Conservation (phyloP, 116 monocot species). For the Trichopus zeylanicus region DNA sequence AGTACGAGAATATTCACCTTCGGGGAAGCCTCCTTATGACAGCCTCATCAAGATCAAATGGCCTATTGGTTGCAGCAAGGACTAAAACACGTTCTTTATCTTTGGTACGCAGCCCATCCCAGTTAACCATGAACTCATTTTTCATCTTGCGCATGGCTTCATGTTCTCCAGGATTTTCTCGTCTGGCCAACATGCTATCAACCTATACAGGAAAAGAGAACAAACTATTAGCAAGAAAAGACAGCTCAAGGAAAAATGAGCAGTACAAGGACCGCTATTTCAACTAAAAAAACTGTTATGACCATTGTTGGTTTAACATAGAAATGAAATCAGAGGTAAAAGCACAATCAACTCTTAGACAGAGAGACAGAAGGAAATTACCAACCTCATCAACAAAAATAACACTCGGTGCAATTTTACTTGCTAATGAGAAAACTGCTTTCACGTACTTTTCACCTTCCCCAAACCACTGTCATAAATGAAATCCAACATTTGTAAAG, state of each 20-base stretch:
- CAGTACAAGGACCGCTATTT: background rate
- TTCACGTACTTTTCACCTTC: slow-evolving; percentile 98
- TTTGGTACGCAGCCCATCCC: slow-evolving; percentile 99
- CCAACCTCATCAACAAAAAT: slow-evolving; percentile 96
- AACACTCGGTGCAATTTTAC: slow-evolving; percentile 95
- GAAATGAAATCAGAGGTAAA: no score
- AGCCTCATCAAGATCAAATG: slow-evolving; percentile 99
- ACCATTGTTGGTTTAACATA: background rate
- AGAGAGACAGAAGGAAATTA: background rate
- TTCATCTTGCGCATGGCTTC: slow-evolving; percentile 99
- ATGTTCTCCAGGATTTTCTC: slow-evolving; percentile 98
- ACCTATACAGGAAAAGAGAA: slow-evolving; percentile 43
- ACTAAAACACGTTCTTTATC: slow-evolving; percentile 96
- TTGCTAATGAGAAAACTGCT: slow-evolving; percentile 93
- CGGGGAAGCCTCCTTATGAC: slow-evolving; percentile 95
- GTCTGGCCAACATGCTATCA: slow-evolving; percentile 95
- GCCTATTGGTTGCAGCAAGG: slow-evolving; percentile 94
- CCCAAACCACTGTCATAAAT: slow-evolving; percentile 82
- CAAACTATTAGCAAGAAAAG: background rate
- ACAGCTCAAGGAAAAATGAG: background rate
- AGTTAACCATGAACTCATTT: slow-evolving; percentile 99
- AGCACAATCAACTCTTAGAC: background rate
- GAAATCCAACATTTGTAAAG: background rate
- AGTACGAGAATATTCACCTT: slow-evolving; percentile 25
- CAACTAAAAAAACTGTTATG: background rate